Evolutionary conservation across 75 land plant species (phyloP).

Genomic region (Pseudotsuga menziesii): DNA sequence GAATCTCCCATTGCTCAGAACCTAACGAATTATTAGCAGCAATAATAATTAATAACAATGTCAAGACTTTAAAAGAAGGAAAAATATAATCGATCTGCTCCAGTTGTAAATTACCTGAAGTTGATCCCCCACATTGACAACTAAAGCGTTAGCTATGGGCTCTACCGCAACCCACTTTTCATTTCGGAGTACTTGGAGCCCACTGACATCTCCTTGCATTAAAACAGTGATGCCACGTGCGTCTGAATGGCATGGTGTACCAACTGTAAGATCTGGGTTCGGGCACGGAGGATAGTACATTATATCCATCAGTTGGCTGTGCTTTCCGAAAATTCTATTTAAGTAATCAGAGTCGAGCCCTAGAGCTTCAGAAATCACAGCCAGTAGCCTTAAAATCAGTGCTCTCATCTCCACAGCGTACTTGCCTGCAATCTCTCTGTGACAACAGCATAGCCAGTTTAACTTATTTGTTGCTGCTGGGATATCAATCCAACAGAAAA

Average conservation of each 20-base stretch:
- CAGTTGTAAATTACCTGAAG: background rate
- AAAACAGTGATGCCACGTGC: slow-evolving; percentile 18
- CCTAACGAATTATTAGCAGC: background rate
- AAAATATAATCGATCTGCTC: no score
- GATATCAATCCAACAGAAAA: no score
- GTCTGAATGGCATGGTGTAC: slow-evolving; percentile 21
- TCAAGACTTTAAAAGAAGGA: no score
- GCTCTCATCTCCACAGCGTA: slow-evolving; percentile 25
- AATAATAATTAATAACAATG: no score
- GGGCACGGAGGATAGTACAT: slow-evolving; percentile 76
- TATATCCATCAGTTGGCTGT: slow-evolving; percentile 45
- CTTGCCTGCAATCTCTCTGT: slow-evolving; percentile 31
- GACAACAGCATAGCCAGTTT: background rate
- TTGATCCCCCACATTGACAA: background rate
- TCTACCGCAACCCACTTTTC: slow-evolving; percentile 21
- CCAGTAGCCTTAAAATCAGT: slow-evolving; percentile 26
- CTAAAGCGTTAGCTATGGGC: background rate
- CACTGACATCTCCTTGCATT: slow-evolving; percentile 24
- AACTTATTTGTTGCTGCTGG: no score
- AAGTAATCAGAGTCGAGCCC: slow-evolving; percentile 37
- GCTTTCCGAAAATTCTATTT: slow-evolving; percentile 33
- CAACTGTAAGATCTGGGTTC: slow-evolving; percentile 55
- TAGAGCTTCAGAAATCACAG: slow-evolving; percentile 46
- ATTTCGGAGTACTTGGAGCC: slow-evolving; percentile 20
- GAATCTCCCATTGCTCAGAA: slow-evolving; percentile 52